A percentile compares a stretch with the other conserved stretches of the same genome.
phyloP scores from a whole-genome alignment of 2,329 filamentous ascomycete species.

The Metarhizium rileyi region DNA sequence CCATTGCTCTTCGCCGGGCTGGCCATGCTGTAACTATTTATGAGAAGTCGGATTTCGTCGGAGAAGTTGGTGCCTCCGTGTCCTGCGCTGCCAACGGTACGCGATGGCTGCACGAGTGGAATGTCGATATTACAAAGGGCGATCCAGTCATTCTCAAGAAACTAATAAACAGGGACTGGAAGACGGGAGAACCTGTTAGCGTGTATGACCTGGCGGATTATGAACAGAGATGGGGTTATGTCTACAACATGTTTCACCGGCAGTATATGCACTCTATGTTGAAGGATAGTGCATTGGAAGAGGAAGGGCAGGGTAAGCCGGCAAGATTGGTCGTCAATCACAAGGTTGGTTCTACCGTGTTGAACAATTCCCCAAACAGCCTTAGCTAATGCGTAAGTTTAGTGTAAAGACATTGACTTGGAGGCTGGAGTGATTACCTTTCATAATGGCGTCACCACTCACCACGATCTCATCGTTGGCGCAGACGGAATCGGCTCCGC shows the following conservation, averaged over 20 bases:
- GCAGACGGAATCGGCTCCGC: constrained; percentile 59
- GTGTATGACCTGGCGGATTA: constrained; percentile 57
- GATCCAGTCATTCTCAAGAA: constrained; percentile 56
- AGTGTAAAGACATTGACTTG: constrained; percentile 43
- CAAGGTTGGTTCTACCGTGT: constrained; percentile 21
- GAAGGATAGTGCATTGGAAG: constrained; percentile 46
- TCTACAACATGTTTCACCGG: constrained; percentile 61
- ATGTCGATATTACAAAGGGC: constrained; percentile 52
- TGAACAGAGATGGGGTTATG: constrained; percentile 52
- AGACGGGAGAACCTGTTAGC: constrained; percentile 55
- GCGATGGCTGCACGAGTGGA: constrained; percentile 60
- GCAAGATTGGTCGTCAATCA: constrained; percentile 48
- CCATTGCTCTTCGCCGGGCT: constrained; percentile 35
- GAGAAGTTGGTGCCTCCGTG: constrained; percentile 58
- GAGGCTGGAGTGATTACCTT: constrained; percentile 40
- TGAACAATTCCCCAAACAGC: not conserved
- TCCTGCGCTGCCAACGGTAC: constrained; percentile 63
- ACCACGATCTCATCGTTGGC: constrained; percentile 52
- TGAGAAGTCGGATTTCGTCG: constrained; percentile 54
- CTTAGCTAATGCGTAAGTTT: not conserved
- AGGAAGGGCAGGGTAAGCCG: constrained; percentile 42
- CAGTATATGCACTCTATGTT: constrained; percentile 61
- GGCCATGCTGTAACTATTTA: constrained; percentile 50
- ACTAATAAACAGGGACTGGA: constrained; percentile 62
- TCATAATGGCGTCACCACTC: constrained; percentile 36